Evolutionary conservation across 306 rosid species (phyloP).

Genomic region (Mimosa pudica): DNA sequence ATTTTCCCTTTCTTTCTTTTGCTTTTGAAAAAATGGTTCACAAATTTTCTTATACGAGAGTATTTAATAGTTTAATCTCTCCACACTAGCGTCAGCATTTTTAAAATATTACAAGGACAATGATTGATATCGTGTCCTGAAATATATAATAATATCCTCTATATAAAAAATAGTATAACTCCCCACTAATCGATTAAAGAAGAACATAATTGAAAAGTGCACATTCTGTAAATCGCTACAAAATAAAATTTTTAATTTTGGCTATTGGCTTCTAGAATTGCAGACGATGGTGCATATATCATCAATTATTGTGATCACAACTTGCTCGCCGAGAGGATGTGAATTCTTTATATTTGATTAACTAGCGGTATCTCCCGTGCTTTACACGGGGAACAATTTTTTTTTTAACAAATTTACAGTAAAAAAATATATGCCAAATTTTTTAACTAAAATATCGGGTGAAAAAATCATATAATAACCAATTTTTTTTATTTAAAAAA

Average conservation of each 20-base stretch:
- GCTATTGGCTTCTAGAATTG: slow-evolving; percentile 17
- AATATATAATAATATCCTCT: not conserved
- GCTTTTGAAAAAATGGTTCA: not conserved
- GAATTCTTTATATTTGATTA: not conserved
- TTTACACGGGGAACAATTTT: too few species aligned
- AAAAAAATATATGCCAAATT: too few species aligned
- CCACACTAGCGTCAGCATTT: not conserved
- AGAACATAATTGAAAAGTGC: not conserved
- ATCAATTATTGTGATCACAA: slow-evolving; percentile 32
- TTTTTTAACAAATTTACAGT: too few species aligned
- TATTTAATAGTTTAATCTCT: not conserved
- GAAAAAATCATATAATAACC: too few species aligned
- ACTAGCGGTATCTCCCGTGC: too few species aligned
- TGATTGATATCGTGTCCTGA: not conserved
- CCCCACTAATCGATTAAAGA: not conserved
- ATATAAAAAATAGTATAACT: not conserved
- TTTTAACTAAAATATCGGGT: too few species aligned
- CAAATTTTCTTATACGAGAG: not conserved
- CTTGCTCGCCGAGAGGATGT: not conserved
- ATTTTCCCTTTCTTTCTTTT: not conserved
- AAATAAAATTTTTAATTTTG: slow-evolving; percentile 14
- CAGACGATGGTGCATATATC: slow-evolving; percentile 9
- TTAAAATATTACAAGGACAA: not conserved
- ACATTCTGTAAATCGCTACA: not conserved
- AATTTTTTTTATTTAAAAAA: too few species aligned